A percentile compares a stretch with the other conserved stretches of the same genome.
phyloP scores from a whole-genome alignment of 805 yeast species.

The Candida mattraensis region DNA sequence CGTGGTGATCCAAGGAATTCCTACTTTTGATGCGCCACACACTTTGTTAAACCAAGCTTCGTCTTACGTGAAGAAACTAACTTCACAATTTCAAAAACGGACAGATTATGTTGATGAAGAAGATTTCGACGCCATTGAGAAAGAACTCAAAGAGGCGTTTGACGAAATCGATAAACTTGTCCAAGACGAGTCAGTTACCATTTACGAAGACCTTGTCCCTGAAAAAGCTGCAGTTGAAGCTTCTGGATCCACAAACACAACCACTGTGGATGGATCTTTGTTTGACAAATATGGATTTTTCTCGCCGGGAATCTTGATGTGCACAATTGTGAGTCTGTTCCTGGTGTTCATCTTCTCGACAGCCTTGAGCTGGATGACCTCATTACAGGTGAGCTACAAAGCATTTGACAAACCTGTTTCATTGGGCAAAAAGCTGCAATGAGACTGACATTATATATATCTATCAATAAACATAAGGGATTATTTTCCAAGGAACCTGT shows the following conservation, averaged over 20 bases:
- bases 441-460: constrained; percentile 59
- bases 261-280: constrained; percentile 38
- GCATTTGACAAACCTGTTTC: constrained; percentile 73
- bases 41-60: constrained; percentile 21
- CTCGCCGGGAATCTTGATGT: constrained; percentile 80
- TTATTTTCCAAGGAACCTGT: constrained; percentile 82
- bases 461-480: constrained; percentile 77
- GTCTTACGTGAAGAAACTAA: constrained; percentile 12
- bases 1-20: constrained; percentile 36
- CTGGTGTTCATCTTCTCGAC: constrained; percentile 54
- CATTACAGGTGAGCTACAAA: constrained; percentile 74
- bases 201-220: constrained; percentile 22
- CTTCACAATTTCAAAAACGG: constrained; percentile 14
- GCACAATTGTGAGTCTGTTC: constrained; percentile 62
- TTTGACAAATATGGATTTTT: constrained; percentile 70
- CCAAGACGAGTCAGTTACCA: constrained; percentile 27
- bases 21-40: constrained; percentile 20
- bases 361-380: constrained; percentile 71
- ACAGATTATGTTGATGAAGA: constrained; percentile 23
- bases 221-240: constrained; percentile 4
- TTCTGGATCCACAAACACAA: constrained; percentile 4
- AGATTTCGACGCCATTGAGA: constrained; percentile 27
- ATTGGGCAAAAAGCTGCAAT: constrained; percentile 47
- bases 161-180: constrained; percentile 29
- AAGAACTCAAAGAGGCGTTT: constrained; percentile 32